These are phyloP conservation scores for Entomortierella lignicola DNA, from an alignment of 192 early-diverging fungal species.

Conservation along the genomic window DNA sequence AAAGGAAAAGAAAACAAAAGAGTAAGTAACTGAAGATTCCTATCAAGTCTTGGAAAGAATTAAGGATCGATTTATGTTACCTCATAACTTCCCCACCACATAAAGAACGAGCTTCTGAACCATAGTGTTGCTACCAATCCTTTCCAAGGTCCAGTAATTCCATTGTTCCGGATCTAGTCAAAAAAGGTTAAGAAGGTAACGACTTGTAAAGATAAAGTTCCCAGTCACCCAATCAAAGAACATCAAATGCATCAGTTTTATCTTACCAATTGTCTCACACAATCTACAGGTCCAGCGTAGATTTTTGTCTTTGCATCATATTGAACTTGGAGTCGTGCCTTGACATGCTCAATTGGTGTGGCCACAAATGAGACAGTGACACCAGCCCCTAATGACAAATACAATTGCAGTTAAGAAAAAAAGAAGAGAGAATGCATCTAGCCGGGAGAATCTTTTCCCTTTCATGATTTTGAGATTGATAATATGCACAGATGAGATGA, in stretches of 20 bases:
- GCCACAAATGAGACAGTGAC: constrained; percentile 82
- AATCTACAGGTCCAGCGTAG: constrained; percentile 91
- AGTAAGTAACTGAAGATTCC: too few species aligned
- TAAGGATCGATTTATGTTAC: constrained; percentile 7
- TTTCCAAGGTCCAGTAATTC: constrained; percentile 83
- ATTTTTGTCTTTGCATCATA: constrained; percentile 73
- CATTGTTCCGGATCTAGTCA: constrained; percentile 75
- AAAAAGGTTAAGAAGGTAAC: not conserved
- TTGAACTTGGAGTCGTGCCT: constrained; percentile 78
- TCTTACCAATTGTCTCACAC: constrained; percentile 74
- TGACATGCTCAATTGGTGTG: constrained; percentile 84
- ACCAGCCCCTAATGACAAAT: constrained; percentile 64
- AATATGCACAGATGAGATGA: not conserved
- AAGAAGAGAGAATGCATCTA: too few species aligned
- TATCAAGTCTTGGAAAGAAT: too few species aligned
- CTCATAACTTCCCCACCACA: constrained; percentile 67
- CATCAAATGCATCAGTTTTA: not conserved
- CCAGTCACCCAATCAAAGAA: not conserved
- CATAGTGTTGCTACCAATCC: constrained; percentile 86
- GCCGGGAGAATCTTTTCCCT: too few species aligned
- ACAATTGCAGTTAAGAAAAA: too few species aligned
- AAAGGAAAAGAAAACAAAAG: too few species aligned
- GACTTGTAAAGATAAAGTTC: too few species aligned
- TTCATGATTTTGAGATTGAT: too few species aligned
- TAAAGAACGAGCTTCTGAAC: constrained; percentile 88